phyloP scores from a whole-genome alignment of 2,329 filamentous ascomycete species.

The Zalaria obscura region DNA sequence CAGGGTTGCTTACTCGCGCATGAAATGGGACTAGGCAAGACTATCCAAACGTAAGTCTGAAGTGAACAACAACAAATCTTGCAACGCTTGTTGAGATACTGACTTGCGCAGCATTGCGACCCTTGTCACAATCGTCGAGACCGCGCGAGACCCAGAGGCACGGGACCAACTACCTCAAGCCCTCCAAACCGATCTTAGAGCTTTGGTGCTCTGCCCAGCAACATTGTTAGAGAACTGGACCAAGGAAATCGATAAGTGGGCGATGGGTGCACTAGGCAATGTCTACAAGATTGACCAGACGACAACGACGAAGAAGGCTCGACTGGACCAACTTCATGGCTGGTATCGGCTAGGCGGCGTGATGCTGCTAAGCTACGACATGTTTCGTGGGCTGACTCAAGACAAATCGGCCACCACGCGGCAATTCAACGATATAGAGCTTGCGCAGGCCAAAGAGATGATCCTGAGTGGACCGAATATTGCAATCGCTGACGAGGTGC shows the following conservation, averaged over 20 bases:
- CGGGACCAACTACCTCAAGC: conserved; percentile 52
- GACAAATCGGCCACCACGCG: conserved; percentile 5
- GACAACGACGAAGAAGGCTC: conserved; percentile 17
- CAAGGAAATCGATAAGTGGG: conserved; percentile 63
- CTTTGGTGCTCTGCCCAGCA: conserved; percentile 63
- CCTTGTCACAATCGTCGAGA: conserved; percentile 58
- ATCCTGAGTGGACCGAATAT: conserved; percentile 52
- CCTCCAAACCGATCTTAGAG: conserved; percentile 42
- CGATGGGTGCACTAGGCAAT: conserved; percentile 35
- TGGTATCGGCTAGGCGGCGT: conserved; percentile 59
- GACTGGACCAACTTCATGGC: conserved; percentile 31
- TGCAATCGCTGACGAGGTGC: conserved; percentile 76
- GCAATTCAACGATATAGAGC: conserved; percentile 43
- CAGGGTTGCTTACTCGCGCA: conserved; percentile 76
- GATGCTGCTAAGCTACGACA: conserved; percentile 60
- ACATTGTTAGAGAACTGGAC: conserved; percentile 68
- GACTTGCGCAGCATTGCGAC: conserved; percentile 47
- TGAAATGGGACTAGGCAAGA: conserved; percentile 86
- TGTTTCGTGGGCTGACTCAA: conserved; percentile 38
- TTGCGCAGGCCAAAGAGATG: conserved; percentile 28
- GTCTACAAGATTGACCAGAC: conserved; percentile 41
- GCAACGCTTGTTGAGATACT: too few relatives aligned
- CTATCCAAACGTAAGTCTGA: conserved; percentile 47
- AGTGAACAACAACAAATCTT: too few relatives aligned
- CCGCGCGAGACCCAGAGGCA: conserved; percentile 47